Conservation (phyloP, 345 rosid genomes). For the Brassica cretica region DNA sequence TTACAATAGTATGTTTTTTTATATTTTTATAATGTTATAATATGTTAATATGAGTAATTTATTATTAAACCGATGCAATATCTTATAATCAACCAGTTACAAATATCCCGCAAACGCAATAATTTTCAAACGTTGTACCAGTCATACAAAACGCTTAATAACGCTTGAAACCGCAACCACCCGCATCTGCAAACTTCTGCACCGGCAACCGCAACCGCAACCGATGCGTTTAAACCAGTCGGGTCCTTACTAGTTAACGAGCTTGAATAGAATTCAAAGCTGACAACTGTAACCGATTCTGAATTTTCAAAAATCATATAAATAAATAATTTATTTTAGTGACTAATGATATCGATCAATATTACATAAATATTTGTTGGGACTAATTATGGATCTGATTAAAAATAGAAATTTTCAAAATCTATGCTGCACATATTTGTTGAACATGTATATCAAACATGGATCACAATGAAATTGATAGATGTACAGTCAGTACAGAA, state of each 20-base stretch:
- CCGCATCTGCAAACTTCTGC: too few species aligned
- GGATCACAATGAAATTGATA: not conserved
- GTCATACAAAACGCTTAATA: too few species aligned
- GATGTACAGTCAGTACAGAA: not conserved
- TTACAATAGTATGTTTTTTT: too few species aligned
- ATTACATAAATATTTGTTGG: not conserved
- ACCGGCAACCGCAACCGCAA: too few species aligned
- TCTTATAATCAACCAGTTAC: too few species aligned
- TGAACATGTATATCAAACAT: not conserved
- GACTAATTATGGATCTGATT: not conserved
- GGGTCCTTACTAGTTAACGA: not conserved
- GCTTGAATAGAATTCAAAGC: not conserved
- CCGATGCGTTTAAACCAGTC: too few species aligned
- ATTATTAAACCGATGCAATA: too few species aligned
- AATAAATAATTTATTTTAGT: not conserved
- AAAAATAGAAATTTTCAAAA: not conserved
- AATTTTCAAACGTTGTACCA: too few species aligned
- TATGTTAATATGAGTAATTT: too few species aligned
- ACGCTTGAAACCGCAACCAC: too few species aligned
- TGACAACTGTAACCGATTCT: not conserved
- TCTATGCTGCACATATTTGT: not conserved
- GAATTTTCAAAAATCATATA: not conserved
- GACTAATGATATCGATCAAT: not conserved
- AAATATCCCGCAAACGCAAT: too few species aligned
- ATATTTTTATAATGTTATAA: too few species aligned